Evolutionary conservation across 441 rosid genomes (phyloP), one percentile per base, ranked within the genome.

Genomic region (Populus hybrid): DNA sequence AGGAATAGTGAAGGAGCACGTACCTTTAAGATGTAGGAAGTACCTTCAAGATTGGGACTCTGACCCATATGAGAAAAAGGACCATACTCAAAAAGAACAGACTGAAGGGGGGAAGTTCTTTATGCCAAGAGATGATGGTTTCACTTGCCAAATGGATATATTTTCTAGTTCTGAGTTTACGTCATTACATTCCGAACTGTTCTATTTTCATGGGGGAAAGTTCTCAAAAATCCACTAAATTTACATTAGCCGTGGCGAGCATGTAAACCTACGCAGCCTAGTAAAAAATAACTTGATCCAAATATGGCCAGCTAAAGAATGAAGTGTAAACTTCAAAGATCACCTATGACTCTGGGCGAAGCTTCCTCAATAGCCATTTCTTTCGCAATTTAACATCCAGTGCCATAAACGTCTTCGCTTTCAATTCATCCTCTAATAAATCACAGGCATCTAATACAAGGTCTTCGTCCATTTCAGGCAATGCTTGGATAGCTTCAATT

Each of bases 361-460:
- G 97, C 86, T 92, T 92, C 84, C 97, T 87, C 76, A 89, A 71
- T 81, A 94, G 65, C 95, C 98, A 92, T 73, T 91, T 92, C 82
- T 89, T 92, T 24, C 93, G 84, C 59, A 94, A 80, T 84, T 89
- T 94, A 72, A 84, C 84, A 86, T 89, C 92, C 79, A 92, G 72
- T 34, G 95, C 94, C 87, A 94, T 82, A 75, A 94, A 94, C 36
- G 93, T 91, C 84, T 87, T 92, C 2, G 94, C 95, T 81, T 86
- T 94, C 66, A 81, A 70, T 79, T 92, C 95, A 77, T 94, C 97
- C 86, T 92, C 97, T 10, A 91, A 86, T 70, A 92, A 84, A 85
- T 94, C 97, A 76, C 97, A 94, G 19, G 97, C 98, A 78, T 94
- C 98, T 70, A 92, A 72, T 85, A 92, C 85, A 66, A 92, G 92